These are phyloP conservation scores for Eudorina sp. DNA, from an alignment of 139 green algal species.

Conservation along the genomic window DNA sequence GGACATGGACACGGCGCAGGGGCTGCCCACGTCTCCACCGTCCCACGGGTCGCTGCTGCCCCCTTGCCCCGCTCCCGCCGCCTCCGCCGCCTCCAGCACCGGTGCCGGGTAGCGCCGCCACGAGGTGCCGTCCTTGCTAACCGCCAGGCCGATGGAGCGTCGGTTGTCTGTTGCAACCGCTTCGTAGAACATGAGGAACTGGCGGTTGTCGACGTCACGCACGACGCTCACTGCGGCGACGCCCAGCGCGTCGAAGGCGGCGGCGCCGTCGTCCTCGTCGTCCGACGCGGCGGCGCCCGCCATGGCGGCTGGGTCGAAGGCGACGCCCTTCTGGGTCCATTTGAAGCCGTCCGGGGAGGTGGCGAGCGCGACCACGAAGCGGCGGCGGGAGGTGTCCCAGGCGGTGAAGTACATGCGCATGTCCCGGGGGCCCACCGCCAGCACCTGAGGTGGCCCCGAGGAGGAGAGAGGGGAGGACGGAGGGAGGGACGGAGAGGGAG, in stretches of 20 bases:
- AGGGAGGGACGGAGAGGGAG: not conserved
- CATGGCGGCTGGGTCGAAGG: slow-evolving; percentile 66
- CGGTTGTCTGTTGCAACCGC: slow-evolving; percentile 75
- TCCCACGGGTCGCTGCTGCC: slow-evolving; percentile 76
- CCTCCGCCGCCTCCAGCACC: slow-evolving; percentile 36
- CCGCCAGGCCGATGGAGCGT: slow-evolving; percentile 85
- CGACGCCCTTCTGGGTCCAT: slow-evolving; percentile 73
- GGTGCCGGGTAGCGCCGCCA: slow-evolving; percentile 72
- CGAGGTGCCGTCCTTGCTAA: slow-evolving; percentile 74
- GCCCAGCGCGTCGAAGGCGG: slow-evolving; percentile 75
- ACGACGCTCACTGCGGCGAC: slow-evolving; percentile 68
- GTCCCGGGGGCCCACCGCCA: slow-evolving; percentile 78
- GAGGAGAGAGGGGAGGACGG: not conserved
- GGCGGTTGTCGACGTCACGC: slow-evolving; percentile 78
- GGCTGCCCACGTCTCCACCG: slow-evolving; percentile 79
- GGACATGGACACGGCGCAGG: slow-evolving; percentile 89
- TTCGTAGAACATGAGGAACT: slow-evolving; percentile 96
- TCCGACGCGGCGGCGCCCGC: slow-evolving; percentile 25
- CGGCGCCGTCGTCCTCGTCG: not conserved
- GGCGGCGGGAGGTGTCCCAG: slow-evolving; percentile 63
- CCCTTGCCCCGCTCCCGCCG: not conserved
- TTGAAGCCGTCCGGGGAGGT: slow-evolving; percentile 84
- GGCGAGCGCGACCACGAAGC: slow-evolving; percentile 78
- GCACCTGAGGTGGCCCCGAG: slow-evolving; percentile 64
- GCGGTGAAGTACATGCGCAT: slow-evolving; percentile 95